A percentile compares a stretch with the other conserved stretches of the same genome.
Evolutionary conservation across 2,329 filamentous ascomycete genomes (phyloP).

Genomic region (Pseudocercospora ulei): DNA sequence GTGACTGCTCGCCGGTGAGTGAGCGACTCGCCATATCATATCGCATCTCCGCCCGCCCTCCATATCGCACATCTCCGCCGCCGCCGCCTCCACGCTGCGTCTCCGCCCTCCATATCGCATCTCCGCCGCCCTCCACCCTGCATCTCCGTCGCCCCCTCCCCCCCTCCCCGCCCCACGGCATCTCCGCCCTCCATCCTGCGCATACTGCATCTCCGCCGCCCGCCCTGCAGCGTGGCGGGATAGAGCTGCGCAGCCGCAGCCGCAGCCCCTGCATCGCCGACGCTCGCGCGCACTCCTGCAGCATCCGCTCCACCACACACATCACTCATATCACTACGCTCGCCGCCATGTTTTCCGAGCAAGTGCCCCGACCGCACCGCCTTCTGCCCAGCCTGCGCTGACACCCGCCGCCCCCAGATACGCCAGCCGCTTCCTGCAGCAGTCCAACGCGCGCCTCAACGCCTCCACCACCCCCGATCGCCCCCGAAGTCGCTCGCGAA

Average conservation of each 20-base stretch:
- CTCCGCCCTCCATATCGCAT: too few species aligned
- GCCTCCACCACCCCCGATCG: constrained; percentile 52
- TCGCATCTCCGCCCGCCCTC: too few species aligned
- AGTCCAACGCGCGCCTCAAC: constrained; percentile 77
- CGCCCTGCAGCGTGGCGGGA: too few species aligned
- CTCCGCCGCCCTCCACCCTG: background rate
- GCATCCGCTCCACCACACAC: background rate
- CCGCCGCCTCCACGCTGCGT: too few species aligned
- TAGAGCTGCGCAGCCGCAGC: too few species aligned
- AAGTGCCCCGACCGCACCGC: constrained; percentile 38
- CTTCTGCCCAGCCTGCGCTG: constrained; percentile 19
- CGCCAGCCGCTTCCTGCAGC: constrained; percentile 90
- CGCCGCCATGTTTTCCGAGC: constrained; percentile 72
- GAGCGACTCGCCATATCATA: too few species aligned
- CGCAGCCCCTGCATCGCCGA: too few species aligned
- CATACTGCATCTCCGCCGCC: too few species aligned
- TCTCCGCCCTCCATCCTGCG: too few species aligned
- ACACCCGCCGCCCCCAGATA: constrained; percentile 47
- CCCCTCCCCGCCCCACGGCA: too few species aligned
- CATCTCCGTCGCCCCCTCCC: background rate
- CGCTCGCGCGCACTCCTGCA: background rate
- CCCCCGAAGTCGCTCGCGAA: constrained; percentile 37
- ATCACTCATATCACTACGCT: background rate
- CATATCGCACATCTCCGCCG: too few species aligned
- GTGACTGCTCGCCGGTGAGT: too few species aligned